Evolutionary conservation across 148 eudicot genomes (phyloP), one percentile per base, ranked within the genome.

Genomic region (Agrostemma githago): DNA sequence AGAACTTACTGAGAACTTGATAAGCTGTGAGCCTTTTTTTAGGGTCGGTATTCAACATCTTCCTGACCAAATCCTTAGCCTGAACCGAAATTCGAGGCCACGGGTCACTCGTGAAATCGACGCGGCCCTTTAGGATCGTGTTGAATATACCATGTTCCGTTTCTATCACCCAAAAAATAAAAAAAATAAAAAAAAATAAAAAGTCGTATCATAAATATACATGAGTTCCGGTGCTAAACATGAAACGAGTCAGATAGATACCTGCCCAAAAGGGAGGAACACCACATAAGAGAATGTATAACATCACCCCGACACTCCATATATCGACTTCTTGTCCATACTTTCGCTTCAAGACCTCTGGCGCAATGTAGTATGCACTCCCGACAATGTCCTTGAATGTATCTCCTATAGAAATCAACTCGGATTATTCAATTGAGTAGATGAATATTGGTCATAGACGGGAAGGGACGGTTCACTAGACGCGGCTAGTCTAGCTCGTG

Each of bases 141-240:
- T 94, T 94, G 84, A 94, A 94, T 72, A 94, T 94, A 59, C 98
- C 97, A 73, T 89, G 89, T 81, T 94, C 98, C 70, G 97, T 86
- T 84, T 94, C 98, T 94, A 82, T 34, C 68, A 72, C 68, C n/a
- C 65, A 43, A 64, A 26, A 4, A 43, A 6, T 1, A 10, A 53
- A 34, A 10, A n/a, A 74, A 16, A 21, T n/a, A n/a, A n/a, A 4
- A 43, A 6, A 2, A 10, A 53, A 34, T 6, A n/a, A 74, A 16
- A 21, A 37, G 40, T 20, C n/a, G 17, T 0, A 38, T 26, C 34
- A 26, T 26, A 26, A 26, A 26, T 26, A 26, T 0, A 26, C 34
- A 26, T 26, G 34, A 26, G 1, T 26, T 26, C 34, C 34, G 34
- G 34, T 26, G 34, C 0, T 26, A 26, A 26, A 26, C 34, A 26